Conservation (phyloP, 768 basidiomycete genomes). For the Leccinum imitatum region DNA sequence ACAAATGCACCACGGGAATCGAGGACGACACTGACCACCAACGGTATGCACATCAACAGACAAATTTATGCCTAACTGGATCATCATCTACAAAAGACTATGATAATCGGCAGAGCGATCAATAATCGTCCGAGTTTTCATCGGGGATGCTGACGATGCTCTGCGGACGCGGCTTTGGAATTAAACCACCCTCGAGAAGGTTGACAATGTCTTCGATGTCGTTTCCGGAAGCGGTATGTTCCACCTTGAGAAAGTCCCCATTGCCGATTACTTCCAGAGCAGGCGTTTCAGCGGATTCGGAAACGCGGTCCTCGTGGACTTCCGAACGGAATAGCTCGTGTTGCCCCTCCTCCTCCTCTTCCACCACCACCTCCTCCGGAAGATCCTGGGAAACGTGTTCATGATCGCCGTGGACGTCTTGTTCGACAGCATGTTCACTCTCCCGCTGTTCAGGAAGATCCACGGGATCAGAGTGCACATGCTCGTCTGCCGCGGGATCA, state of each 20-base stretch:
- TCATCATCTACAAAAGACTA: conserved; percentile 25
- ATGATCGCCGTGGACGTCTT: conserved; percentile 2
- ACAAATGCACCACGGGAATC: neutral
- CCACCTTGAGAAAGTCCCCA: conserved; percentile 9
- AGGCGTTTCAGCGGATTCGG: conserved; percentile 16
- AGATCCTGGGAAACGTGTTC: conserved; percentile 5
- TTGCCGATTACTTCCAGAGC: conserved; percentile 9
- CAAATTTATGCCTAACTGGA: conserved; percentile 18
- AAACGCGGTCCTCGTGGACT: conserved; percentile 1
- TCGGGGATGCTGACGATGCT: conserved; percentile 53
- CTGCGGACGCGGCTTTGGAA: conserved; percentile 41
- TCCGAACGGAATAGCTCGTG: conserved; percentile 15
- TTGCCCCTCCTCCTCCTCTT: neutral
- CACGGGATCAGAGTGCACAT: conserved; percentile 11
- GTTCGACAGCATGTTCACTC: conserved; percentile 7
- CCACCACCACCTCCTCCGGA: conserved; percentile 8
- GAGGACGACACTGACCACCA: conserved; percentile 14
- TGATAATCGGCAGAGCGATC: conserved; percentile 17
- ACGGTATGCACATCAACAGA: conserved; percentile 26
- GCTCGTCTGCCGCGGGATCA: conserved; percentile 9
- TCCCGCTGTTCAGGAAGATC: conserved; percentile 14
- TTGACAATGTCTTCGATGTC: conserved; percentile 68
- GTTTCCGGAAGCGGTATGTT: conserved; percentile 21
- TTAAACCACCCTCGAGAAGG: conserved; percentile 49
- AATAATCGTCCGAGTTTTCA: conserved; percentile 54